Evolutionary conservation across 352 stramenopile species (phyloP), one percentile per base, ranked within the genome.

Genomic region (Phytophthora hibernalis): DNA sequence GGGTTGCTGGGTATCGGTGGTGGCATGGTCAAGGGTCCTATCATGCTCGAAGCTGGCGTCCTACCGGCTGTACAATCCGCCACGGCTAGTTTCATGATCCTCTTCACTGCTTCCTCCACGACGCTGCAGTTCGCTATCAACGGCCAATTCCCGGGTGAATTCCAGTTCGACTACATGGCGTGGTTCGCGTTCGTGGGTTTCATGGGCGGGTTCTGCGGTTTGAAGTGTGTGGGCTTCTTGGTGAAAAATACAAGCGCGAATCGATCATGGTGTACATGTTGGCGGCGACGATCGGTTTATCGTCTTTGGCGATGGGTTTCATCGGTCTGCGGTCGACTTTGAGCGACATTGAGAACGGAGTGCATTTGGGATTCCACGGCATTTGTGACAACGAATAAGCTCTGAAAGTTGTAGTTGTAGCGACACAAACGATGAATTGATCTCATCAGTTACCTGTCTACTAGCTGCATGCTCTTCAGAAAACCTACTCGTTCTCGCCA

Each of bases 41-140:
- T 99, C 35, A 98, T 99, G 96, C 85, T 99, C 2, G 91, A 98
- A 22, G 98, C 99, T 80, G 96, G 96, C 12, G 87, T 99, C n/a
- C 72, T 98, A 16, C 85, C 85, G 8, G 66, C 76, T 1, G 82
- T 94, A 18, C 87, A 97, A n/a, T 94, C 87, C 0, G 95, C 94
- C 16, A 98, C 96, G 0, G 93, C 92, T 18, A 97, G 95, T 54
- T 94, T 85, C 71, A 94, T 94, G 86, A 93, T 94, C 47, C 59
- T 94, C 15, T 94, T 90, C 68, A 94, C 86, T 5, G 96, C 93
- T 30, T 92, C 96, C 9, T 97, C 95, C 8, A 98, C 96, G 13
- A 98, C 96, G 22, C 70, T 94, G 30, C 86, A 91, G 65, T 94
- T 94, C 50, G 78, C 80, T 11, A 89, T 92, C 57, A 81, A 83